Conservation (phyloP, 2,329 filamentous ascomycete species). For the Ophiostoma tasmaniense region DNA sequence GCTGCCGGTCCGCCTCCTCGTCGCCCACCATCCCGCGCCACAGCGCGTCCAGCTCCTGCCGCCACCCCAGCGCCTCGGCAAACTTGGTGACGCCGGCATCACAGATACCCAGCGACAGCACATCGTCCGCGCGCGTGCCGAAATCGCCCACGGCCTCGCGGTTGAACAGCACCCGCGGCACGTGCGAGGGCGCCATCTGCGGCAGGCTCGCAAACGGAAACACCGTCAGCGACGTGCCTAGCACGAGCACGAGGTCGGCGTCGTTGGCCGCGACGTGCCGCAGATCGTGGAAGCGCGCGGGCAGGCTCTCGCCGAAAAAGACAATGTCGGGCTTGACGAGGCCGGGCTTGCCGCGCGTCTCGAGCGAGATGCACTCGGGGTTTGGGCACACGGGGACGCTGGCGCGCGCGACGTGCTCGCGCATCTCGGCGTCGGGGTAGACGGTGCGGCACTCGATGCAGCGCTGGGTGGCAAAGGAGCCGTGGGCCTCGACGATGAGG, state of each 20-base stretch:
- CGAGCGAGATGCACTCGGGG: constrained; percentile 3
- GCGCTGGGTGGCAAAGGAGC: constrained; percentile 82
- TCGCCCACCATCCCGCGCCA: constrained; percentile 64
- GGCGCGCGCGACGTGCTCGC: constrained; percentile 54
- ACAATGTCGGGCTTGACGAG: constrained; percentile 91
- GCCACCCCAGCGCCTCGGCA: constrained; percentile 75
- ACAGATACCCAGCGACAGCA: constrained; percentile 73
- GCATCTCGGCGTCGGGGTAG: constrained; percentile 72
- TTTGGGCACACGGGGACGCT: constrained; percentile 60
- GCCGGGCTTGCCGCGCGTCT: constrained; percentile 51
- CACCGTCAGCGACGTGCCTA: constrained; percentile 22
- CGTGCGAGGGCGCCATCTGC: constrained; percentile 47
- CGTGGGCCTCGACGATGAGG: constrained; percentile 86
- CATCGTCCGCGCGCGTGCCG: constrained; percentile 72
- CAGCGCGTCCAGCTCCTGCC: constrained; percentile 66
- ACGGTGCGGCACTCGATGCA: constrained; percentile 77
- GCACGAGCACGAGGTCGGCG: constrained; percentile 32
- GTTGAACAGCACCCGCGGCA: constrained; percentile 80
- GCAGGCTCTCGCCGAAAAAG: constrained; percentile 68
- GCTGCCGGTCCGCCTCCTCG: constrained; percentile 44
- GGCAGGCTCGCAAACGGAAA: constrained; percentile 85
- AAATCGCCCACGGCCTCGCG: constrained; percentile 72
- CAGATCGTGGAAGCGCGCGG: constrained; percentile 55
- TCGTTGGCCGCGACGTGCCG: constrained; percentile 38
- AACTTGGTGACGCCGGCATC: constrained; percentile 72